Evolutionary conservation across 345 rosid species (phyloP), one percentile per base, ranked within the genome.

Genomic region (Noccaea bulbosa): DNA sequence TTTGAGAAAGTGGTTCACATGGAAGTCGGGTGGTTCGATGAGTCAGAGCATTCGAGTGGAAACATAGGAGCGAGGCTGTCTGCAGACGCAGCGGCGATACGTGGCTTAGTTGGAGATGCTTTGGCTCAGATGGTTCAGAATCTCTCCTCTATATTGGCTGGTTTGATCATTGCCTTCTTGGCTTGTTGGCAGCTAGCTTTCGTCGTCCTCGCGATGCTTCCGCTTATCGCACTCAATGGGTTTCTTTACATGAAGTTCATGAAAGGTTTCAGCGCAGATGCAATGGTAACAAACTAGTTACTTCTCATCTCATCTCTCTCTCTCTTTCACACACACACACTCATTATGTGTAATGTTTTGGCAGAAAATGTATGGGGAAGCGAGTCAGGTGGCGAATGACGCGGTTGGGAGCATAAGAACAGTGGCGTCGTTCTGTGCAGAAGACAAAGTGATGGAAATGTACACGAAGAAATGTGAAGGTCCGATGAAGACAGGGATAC

Each of bases 341-440:
- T n/a, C n/a, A n/a, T n/a, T n/a, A n/a, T n/a, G 6, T 33, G 48
- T 20, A 20, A 20, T 20, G 22, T 1, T 20, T 20, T 20, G 30
- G 74, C 85, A 92, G 98, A 71, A 65, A 81, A 86, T 83, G 92
- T 92, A 92, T 4, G 95, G 89, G 77, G 89, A 92, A 72, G 96
- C 96, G 8, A 90, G 96, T 62, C 95, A 88, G 75, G 91, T 90
- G 48, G 98, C 98, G 8, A 85, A 75, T 40, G 96, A 92, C 12
- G 98, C 98, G 24, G 96, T 92, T 10, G 96, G 95, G 65, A 89
- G 96, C 61, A 92, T 92, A 65, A 82, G 98, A 78, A 92, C 98
- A 7, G 90, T 90, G 27, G 91, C 96, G 53, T 92, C 98, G 0
- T 92, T 86, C 82, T 90, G 98, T 54, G 92, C 96, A 0, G 98